Conservation (phyloP, 164 flowering plant species). For the Umbilicus rupestris region DNA sequence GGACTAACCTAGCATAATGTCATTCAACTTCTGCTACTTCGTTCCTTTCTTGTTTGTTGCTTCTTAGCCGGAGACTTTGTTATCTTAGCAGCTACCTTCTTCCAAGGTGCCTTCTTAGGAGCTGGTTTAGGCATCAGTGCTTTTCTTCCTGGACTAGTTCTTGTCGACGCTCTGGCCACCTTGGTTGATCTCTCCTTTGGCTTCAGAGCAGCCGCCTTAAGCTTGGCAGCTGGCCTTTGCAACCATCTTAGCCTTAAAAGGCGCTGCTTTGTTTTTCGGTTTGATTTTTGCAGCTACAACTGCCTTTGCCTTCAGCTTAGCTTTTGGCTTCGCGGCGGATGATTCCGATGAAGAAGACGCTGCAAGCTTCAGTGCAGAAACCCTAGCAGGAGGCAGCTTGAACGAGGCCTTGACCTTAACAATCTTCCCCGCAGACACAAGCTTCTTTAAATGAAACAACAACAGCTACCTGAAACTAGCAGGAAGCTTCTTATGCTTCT, state of each 20-base stretch:
- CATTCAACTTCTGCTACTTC: conserved; percentile 21
- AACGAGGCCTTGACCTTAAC: conserved; percentile 46
- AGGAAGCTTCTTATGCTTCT: conserved; percentile 43
- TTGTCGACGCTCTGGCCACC: conserved; percentile 27
- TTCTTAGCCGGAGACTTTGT: conserved; percentile 20
- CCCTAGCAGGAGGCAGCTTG: conserved; percentile 33
- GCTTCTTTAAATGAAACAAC: conserved; percentile 40
- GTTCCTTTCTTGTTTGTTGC: conserved; percentile 24
- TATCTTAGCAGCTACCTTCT: conserved; percentile 20
- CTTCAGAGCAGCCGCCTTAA: conserved; percentile 17
- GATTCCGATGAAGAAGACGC: conserved; percentile 17
- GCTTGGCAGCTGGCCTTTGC: conserved; percentile 15
- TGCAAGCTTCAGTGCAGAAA: conserved; percentile 14
- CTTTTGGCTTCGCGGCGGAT: conserved; percentile 11
- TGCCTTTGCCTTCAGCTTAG: too few species aligned
- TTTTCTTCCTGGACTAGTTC: conserved; percentile 27
- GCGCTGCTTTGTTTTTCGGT: conserved; percentile 16
- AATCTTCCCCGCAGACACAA: conserved; percentile 33
- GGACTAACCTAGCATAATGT: too few species aligned
- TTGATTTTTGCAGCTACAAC: conserved; percentile 17
- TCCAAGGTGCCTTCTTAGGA: conserved; percentile 20
- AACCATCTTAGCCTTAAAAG: conserved; percentile 10
- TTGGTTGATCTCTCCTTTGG: conserved; percentile 26
- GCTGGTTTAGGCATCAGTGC: conserved; percentile 19
- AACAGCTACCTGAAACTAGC: conserved; percentile 42